phyloP scores from a whole-genome alignment of 2,329 filamentous ascomycete genomes.

The Cladosporium sp. region DNA sequence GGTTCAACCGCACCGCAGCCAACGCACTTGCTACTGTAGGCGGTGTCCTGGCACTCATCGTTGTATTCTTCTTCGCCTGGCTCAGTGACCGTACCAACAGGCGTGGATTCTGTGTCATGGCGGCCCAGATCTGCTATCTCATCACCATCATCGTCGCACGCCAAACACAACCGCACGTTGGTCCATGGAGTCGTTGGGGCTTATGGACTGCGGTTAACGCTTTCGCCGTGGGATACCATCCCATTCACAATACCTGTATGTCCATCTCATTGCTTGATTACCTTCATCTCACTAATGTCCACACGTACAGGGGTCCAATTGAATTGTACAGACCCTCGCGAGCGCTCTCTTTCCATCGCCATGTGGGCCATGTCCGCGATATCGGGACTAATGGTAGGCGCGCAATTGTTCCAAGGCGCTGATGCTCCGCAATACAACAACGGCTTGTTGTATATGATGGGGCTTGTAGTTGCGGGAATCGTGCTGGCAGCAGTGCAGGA shows the following conservation, averaged over 20 bases:
- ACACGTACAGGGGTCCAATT: not conserved
- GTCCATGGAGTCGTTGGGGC: constrained; percentile 46
- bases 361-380: constrained; percentile 51
- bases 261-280: constrained; percentile 29
- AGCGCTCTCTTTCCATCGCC: constrained; percentile 22
- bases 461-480: not conserved
- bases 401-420: constrained; percentile 44
- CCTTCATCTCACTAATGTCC: not conserved
- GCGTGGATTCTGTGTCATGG: constrained; percentile 42
- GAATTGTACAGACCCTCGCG: constrained; percentile 1
- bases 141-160: constrained; percentile 40
- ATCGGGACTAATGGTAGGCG: constrained; percentile 47
- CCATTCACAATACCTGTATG: constrained; percentile 49
- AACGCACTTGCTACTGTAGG: constrained; percentile 44
- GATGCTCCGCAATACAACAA: constrained; percentile 37
- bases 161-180: constrained; percentile 39
- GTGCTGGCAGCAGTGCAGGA: not conserved
- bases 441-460: constrained; percentile 5
- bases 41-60: constrained; percentile 41
- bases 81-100: constrained; percentile 44
- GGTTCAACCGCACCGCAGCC: constrained; percentile 42
- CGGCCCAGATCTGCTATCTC: constrained; percentile 44
- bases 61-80: constrained; percentile 47
- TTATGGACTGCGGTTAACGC: constrained; percentile 50
- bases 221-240: constrained; percentile 51